Evolutionary conservation across 2,329 filamentous ascomycete species (phyloP).

Genomic region (Fusarium graminum): DNA sequence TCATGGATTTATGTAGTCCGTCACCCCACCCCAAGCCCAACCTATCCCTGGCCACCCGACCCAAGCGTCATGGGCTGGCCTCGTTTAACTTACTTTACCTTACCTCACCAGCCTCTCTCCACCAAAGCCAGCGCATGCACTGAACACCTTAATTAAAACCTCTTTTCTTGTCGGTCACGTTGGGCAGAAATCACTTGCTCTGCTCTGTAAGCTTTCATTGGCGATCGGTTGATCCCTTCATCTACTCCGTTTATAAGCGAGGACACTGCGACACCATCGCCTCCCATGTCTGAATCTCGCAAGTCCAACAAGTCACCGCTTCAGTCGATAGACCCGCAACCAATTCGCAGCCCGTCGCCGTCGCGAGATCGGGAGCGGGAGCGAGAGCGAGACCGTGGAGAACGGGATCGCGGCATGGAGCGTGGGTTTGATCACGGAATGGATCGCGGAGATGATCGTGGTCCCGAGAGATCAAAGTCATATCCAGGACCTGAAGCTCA

Average conservation of each 20-base stretch:
- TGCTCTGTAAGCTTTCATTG: constrained; percentile 4
- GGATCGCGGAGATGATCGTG: constrained; percentile 28
- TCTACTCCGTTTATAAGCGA: constrained; percentile 3
- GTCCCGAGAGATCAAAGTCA: constrained; percentile 40
- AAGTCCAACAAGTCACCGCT: constrained; percentile 45
- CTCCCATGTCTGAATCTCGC: constrained; percentile 40
- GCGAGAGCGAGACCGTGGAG: constrained; percentile 15
- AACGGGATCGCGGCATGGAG: constrained; percentile 8
- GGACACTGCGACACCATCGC: constrained; percentile 2
- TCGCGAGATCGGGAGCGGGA: constrained; percentile 30
- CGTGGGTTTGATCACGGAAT: constrained; percentile 26
- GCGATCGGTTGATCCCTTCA: neutral
- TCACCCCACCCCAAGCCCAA: constrained; percentile 35
- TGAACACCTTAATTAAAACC: constrained; percentile 20
- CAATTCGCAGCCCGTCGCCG: constrained; percentile 46
- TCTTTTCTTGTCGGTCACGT: constrained; percentile 16
- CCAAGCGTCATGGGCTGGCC: constrained; percentile 45
- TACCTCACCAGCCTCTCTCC: constrained; percentile 43
- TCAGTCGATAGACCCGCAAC: constrained; percentile 48
- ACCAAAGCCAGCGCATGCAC: constrained; percentile 36
- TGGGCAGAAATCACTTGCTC: constrained; percentile 16
- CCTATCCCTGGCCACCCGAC: constrained; percentile 32
- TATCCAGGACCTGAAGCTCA: constrained; percentile 41
- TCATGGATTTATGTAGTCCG: constrained; percentile 41
- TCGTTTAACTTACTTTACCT: constrained; percentile 30